Base-by-base conservation (phyloP, 306 rosid genomes). In the Dryas drummondii region DNA sequence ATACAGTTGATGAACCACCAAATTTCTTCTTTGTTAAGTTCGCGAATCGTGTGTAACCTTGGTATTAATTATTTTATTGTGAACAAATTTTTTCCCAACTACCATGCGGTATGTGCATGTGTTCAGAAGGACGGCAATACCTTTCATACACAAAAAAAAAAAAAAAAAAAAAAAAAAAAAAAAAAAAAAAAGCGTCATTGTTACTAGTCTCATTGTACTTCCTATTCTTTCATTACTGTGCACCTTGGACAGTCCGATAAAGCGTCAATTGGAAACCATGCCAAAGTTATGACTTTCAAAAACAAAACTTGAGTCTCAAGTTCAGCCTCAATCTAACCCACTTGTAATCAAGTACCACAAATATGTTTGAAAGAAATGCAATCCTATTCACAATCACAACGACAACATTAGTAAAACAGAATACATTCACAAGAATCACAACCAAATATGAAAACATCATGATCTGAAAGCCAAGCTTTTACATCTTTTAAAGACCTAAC, bases 381-480 rank as follows among this genome's bases (percentile, higher is more conserved):
- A 41, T 70, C 19, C 14, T 41, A 70, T 52, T 54, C 75, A 50
- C 59, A 68, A 55, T 51, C 73, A 69, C 48, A 52, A 69, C 47
- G 7, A 7, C 10, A 32, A 4, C 49, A 16, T 52, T 51, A 40
- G 61, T 53, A 27, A 32, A 17, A 9, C n/a, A 55, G 19, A 42
- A 22, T 44, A 22, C 41, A 71, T 71, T 46, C 65, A 56, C 75
- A 71, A 42, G 22, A 71, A 11, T 62, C 48, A 40, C 48, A 10
- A 62, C 17, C 66, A 62, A 40, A 62, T 19, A 40, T 22, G 22
- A 26, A 52, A 57, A 57, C 40, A 57, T 57, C 26, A 55, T 55
- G 60, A 55, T 55, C 60, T 55, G 27, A 17, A 17, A 55, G 27
- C 60, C 63, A 57, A 57, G 13, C 63, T 12, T 26, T 57, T 9